These are phyloP conservation scores for Tubosaeta brunneosetosa DNA, from an alignment of 768 basidiomycete genomes.

Conservation along the genomic window DNA sequence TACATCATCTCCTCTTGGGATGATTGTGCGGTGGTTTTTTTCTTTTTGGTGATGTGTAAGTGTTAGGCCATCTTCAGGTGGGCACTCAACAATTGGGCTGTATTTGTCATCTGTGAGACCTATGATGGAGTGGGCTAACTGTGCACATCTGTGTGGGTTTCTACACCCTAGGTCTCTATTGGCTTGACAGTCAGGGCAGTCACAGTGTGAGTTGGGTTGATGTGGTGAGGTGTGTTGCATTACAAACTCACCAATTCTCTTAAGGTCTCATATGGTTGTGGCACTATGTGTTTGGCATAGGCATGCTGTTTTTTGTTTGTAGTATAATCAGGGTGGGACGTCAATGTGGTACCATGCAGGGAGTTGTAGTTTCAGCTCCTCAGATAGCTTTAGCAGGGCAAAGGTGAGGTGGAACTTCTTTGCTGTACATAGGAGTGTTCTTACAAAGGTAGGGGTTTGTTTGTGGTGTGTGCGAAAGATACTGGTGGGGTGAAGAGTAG, in stretches of 20 bases:
- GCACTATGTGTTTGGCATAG: background rate
- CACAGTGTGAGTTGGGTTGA: background rate
- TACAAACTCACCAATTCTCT: background rate
- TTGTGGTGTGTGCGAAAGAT: too few relatives aligned
- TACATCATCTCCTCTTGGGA: background rate
- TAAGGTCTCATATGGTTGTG: background rate
- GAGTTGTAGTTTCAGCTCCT: background rate
- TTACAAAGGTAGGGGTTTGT: too few relatives aligned
- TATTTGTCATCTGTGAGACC: background rate
- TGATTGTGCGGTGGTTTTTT: background rate
- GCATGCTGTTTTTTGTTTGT: background rate
- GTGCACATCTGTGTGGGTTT: background rate
- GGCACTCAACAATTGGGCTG: background rate
- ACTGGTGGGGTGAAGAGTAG: background rate
- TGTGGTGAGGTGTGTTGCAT: background rate
- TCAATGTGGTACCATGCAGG: constrained; percentile 4
- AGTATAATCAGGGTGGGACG: background rate
- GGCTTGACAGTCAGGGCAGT: background rate
- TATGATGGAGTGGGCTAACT: too few relatives aligned
- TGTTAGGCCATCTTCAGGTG: background rate
- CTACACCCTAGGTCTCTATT: background rate
- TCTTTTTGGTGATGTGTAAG: background rate
- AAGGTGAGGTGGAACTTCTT: background rate
- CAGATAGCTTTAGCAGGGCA: background rate
- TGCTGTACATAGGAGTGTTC: background rate